These are phyloP conservation scores for Ogataea allantospora DNA, from an alignment of 805 yeast species.

Conservation along the genomic window DNA sequence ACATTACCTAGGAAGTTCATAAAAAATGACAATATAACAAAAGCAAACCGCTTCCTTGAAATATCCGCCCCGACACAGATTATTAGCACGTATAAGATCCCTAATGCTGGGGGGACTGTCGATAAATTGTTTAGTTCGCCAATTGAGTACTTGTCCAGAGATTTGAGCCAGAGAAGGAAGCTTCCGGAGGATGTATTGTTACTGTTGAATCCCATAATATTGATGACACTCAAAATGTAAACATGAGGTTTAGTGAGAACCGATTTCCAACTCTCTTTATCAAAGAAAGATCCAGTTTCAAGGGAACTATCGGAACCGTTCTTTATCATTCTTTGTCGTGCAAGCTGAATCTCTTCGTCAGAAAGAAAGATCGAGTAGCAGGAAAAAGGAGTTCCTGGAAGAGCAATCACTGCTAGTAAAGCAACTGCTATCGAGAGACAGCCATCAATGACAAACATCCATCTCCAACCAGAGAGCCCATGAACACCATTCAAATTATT, in stretches of 20 bases:
- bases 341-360: slow-evolving; percentile 55
- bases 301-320: slow-evolving; percentile 30
- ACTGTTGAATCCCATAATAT: slow-evolving; percentile 62
- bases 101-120: slow-evolving; percentile 58
- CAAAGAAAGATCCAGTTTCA: slow-evolving; percentile 37
- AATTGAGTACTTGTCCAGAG: slow-evolving; percentile 42
- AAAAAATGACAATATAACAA: slow-evolving; percentile 50
- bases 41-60: slow-evolving; percentile 52
- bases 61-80: slow-evolving; percentile 53
- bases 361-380: slow-evolving; percentile 52
- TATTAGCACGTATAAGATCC: slow-evolving; percentile 48
- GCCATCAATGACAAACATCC: slow-evolving; percentile 56
- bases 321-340: slow-evolving; percentile 42
- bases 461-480: slow-evolving; percentile 49
- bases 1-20: slow-evolving; percentile 55
- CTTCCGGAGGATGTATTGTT: slow-evolving; percentile 57
- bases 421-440: slow-evolving; percentile 30
- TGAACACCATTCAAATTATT: slow-evolving; percentile 28
- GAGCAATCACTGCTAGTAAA: slow-evolving; percentile 28
- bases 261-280: slow-evolving; percentile 48
- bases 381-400: slow-evolving; percentile 67
- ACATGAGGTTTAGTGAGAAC: slow-evolving; percentile 59
- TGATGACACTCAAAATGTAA: slow-evolving; percentile 53
- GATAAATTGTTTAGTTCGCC: slow-evolving; percentile 49
- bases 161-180: slow-evolving; percentile 60